phyloP scores from a whole-genome alignment of 306 rosid species.

The Biancaea sappan region DNA sequence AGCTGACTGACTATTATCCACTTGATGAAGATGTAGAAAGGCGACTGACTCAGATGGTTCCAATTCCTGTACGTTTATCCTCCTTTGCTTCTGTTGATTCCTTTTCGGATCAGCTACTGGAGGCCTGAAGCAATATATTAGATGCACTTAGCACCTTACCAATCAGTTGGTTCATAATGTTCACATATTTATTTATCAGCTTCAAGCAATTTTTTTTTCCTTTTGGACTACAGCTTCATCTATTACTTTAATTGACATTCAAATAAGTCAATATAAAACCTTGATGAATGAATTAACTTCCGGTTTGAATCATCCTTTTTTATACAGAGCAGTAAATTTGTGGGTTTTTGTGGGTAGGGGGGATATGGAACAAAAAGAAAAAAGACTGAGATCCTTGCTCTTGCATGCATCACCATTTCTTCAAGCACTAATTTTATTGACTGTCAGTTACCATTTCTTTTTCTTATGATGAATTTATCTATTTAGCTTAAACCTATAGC shows the following conservation, averaged over 20 bases:
- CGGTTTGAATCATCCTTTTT: conserved; percentile 10
- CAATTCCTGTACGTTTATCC: conserved; percentile 69
- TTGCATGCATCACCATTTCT: neutral
- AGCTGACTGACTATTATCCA: conserved; percentile 47
- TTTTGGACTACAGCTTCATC: conserved; percentile 14
- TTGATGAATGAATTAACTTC: neutral
- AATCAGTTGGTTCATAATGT: conserved; percentile 12
- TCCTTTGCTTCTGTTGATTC: conserved; percentile 20
- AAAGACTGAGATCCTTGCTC: neutral
- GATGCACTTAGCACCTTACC: neutral
- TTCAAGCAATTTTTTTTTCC: conserved; percentile 1
- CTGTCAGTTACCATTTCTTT: neutral
- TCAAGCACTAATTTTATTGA: conserved; percentile 5
- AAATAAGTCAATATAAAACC: neutral
- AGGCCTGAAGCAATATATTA: neutral
- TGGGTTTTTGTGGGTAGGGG: neutral
- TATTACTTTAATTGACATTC: conserved; percentile 11
- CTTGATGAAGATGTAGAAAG: conserved; percentile 62
- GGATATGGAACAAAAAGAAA: too few relatives aligned
- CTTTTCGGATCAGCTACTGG: conserved; percentile 8
- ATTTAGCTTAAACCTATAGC: neutral
- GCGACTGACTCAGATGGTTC: conserved; percentile 65
- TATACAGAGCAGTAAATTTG: neutral
- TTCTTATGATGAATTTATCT: conserved; percentile 5
- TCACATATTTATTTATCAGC: conserved; percentile 15